Conservation (phyloP, 2,329 filamentous ascomycete species). For the Periglandula ipomoeae region DNA sequence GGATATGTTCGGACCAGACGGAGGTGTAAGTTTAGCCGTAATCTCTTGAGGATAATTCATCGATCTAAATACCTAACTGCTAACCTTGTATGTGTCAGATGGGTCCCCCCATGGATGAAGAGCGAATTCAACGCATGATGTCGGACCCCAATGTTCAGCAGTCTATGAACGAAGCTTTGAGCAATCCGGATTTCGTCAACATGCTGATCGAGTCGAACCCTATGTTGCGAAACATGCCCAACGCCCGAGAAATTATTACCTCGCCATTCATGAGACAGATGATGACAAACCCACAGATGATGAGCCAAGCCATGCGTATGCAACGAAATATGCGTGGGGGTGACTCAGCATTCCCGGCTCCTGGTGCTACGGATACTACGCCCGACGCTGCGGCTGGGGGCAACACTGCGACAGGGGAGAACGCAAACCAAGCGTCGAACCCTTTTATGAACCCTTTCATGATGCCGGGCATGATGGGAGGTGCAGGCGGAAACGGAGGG, state of each 20-base stretch:
- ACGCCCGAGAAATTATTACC: constrained; percentile 75
- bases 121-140: constrained; percentile 76
- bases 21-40: constrained; percentile 59
- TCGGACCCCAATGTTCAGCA: constrained; percentile 80
- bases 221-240: constrained; percentile 63
- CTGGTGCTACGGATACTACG: constrained; percentile 83
- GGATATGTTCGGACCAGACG: constrained; percentile 87
- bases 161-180: constrained; percentile 87
- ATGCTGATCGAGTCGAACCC: constrained; percentile 92
- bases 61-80: constrained; percentile 6
- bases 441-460: constrained; percentile 32
- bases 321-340: constrained; percentile 58
- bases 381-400: constrained; percentile 37
- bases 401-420: constrained; percentile 20
- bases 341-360: constrained; percentile 68
- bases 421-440: constrained; percentile 24
- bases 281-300: constrained; percentile 82
- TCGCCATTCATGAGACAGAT: constrained; percentile 84
- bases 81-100: constrained; percentile 48
- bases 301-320: constrained; percentile 76
- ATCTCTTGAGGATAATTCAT: not conserved
- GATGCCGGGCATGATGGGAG: constrained; percentile 16
- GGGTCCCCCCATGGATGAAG: constrained; percentile 75
- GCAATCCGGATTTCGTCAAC: constrained; percentile 89
- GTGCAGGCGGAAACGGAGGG: constrained; percentile 10